Conservation (phyloP, 2,329 filamentous ascomycete species). For the Apiospora malaysiana region DNA sequence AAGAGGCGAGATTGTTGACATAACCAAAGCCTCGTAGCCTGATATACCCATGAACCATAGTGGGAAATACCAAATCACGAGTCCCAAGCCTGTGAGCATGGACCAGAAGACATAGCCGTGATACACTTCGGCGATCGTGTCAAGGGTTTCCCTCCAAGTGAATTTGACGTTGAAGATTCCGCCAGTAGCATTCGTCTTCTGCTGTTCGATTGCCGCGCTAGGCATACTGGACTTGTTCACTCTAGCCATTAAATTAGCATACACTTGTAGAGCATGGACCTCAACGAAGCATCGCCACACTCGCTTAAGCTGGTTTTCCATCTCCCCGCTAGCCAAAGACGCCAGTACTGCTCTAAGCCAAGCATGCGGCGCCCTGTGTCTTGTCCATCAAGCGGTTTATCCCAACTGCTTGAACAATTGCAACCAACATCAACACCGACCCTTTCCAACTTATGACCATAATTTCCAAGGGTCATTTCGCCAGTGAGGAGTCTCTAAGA, state of each 20-base stretch:
- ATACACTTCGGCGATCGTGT: constrained; percentile 88
- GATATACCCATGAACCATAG: constrained; percentile 99
- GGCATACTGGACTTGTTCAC: constrained; percentile 50
- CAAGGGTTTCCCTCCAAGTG: constrained; percentile 74
- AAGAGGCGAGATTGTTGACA: constrained; percentile 82
- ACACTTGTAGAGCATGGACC: not conserved
- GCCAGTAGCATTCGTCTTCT: constrained; percentile 76
- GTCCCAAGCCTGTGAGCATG: constrained; percentile 84
- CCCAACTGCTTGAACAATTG: not conserved
- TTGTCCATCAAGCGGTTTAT: not conserved
- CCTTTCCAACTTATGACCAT: not conserved
- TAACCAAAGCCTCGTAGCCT: constrained; percentile 88
- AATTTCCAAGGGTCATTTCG: not conserved
- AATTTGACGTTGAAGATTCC: constrained; percentile 75
- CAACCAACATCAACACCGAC: not conserved
- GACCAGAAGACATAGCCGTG: constrained; percentile 98
- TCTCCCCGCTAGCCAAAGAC: not conserved
- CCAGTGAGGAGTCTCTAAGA: not conserved
- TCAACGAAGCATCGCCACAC: constrained; percentile 9
- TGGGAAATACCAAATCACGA: constrained; percentile 97
- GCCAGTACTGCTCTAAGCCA: not conserved
- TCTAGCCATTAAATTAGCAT: constrained; percentile 42
- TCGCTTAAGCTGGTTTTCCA: constrained; percentile 12
- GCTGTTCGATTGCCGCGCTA: constrained; percentile 68
- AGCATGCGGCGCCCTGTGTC: not conserved